Percentiles rank a stretch among this genome's conserved stretches.
phyloP scores from a whole-genome alignment of 768 basidiomycete genomes.

The Naganishia kalamii region DNA sequence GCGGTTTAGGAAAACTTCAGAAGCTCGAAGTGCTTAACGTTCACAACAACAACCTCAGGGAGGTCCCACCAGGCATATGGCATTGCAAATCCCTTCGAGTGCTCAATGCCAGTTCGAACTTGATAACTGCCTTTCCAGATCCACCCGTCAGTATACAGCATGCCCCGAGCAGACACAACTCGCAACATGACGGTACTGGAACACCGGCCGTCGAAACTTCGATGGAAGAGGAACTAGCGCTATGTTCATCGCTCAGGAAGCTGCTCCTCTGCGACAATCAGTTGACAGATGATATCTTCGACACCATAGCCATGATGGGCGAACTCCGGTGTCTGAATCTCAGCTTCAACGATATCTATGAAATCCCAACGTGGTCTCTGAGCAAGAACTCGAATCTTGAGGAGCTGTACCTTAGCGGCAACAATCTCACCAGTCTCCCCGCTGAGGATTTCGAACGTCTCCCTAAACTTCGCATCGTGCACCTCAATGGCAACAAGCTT shows the following conservation, averaged over 20 bases:
- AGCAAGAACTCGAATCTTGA: conserved; percentile 62
- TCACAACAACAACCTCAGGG: conserved; percentile 80
- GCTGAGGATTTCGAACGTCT: conserved; percentile 77
- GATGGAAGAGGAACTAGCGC: conserved; percentile 49
- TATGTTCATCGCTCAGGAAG: conserved; percentile 65
- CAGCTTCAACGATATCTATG: conserved; percentile 89
- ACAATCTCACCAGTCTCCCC: conserved; percentile 80
- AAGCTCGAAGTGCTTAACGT: conserved; percentile 71
- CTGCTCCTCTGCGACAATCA: conserved; percentile 87
- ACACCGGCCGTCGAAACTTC: neutral
- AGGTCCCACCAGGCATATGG: conserved; percentile 74
- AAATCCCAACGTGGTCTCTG: conserved; percentile 73
- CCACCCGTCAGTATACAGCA: conserved; percentile 50
- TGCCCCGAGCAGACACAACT: neutral
- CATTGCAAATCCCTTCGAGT: conserved; percentile 63
- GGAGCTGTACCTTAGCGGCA: conserved; percentile 91
- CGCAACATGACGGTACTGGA: neutral
- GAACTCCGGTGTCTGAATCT: conserved; percentile 78
- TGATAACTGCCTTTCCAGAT: conserved; percentile 66
- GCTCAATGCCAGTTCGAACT: conserved; percentile 84
- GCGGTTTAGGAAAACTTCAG: conserved; percentile 66
- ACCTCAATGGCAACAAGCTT: conserved; percentile 87
- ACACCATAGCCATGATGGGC: conserved; percentile 65
- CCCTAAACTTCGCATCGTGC: conserved; percentile 64
- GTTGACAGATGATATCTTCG: conserved; percentile 70